Percentiles rank a stretch among this genome's conserved stretches.
phyloP scores from a whole-genome alignment of 495 filamentous ascomycete genomes.

The Lasiosphaeria ovina region DNA sequence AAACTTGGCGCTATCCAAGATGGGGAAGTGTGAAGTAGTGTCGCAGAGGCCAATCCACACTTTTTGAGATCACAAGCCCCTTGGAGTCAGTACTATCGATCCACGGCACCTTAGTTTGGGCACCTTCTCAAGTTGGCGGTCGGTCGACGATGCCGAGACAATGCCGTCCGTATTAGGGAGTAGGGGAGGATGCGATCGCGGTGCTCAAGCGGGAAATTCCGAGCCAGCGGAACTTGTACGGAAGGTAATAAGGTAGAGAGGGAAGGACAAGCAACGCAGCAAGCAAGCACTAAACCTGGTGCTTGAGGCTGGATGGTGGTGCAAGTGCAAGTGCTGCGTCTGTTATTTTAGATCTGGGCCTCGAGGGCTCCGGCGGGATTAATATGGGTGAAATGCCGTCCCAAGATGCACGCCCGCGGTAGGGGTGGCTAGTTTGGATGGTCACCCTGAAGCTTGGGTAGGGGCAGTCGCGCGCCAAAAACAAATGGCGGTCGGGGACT shows the following conservation, averaged over 20 bases:
- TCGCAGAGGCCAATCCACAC: neutral
- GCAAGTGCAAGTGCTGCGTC: slow-evolving; percentile 13
- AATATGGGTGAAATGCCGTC: slow-evolving; percentile 28
- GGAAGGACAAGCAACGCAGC: neutral
- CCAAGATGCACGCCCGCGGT: slow-evolving; percentile 16
- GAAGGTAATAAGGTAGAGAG: neutral
- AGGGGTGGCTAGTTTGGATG: slow-evolving; percentile 1
- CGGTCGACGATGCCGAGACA: slow-evolving; percentile 16
- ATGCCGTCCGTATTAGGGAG: slow-evolving; percentile 13
- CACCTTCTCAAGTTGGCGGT: slow-evolving; percentile 19
- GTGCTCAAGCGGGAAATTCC: slow-evolving; percentile 5
- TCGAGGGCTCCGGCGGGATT: slow-evolving; percentile 31
- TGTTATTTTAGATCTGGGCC: slow-evolving; percentile 29
- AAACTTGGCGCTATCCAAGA: slow-evolving; percentile 13
- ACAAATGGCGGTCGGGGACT: slow-evolving; percentile 14
- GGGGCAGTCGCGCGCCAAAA: slow-evolving; percentile 34
- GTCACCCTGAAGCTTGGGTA: neutral
- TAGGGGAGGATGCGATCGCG: neutral
- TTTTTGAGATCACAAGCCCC: neutral
- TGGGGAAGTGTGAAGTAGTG: neutral
- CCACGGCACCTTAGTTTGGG: neutral
- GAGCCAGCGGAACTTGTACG: slow-evolving; percentile 18
- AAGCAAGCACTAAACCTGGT: neutral
- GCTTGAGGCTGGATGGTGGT: slow-evolving; percentile 5
- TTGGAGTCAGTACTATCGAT: neutral